A percentile compares a stretch with the other conserved stretches of the same genome.
phyloP scores from a whole-genome alignment of 345 rosid genomes.

The Corchorus capsularis region DNA sequence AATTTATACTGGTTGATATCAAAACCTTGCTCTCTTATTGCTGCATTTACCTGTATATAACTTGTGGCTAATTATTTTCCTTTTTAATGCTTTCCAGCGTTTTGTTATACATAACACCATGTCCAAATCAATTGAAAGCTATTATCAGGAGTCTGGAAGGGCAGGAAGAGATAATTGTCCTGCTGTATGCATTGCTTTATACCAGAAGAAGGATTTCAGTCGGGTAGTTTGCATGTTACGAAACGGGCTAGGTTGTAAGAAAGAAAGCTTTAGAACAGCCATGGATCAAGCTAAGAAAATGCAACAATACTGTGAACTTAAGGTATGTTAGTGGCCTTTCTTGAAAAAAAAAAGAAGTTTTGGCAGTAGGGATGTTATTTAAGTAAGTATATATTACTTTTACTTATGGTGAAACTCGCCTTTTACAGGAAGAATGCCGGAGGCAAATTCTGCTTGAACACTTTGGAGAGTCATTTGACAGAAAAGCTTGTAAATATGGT shows the following conservation, averaged over 20 bases:
- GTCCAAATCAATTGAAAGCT: conserved; percentile 94
- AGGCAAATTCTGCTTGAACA: conserved; percentile 75
- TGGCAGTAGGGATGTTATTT: no score
- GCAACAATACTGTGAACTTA: conserved; percentile 85
- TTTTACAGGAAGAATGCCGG: conserved; percentile 64
- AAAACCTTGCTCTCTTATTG: background rate
- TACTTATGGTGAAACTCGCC: conserved; percentile 11
- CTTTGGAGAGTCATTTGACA: conserved; percentile 78
- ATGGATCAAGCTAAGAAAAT: conserved; percentile 91
- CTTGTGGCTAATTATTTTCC: background rate
- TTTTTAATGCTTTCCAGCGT: conserved; percentile 43
- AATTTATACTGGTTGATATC: conserved; percentile 3
- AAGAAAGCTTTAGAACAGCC: conserved; percentile 67
- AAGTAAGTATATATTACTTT: background rate
- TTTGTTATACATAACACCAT: conserved; percentile 87
- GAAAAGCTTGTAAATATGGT: conserved; percentile 59
- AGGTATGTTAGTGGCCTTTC: conserved; percentile 41
- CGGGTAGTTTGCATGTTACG: conserved; percentile 89
- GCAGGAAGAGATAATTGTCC: conserved; percentile 83
- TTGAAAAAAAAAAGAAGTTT: no score
- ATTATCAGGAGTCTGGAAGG: conserved; percentile 95
- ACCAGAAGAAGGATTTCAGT: conserved; percentile 95
- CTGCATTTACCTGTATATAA: background rate
- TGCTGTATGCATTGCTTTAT: conserved; percentile 68
- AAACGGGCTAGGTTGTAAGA: conserved; percentile 66